phyloP scores from a whole-genome alignment of 1,139 yeast species.

The Geotrichum aggregatum region DNA sequence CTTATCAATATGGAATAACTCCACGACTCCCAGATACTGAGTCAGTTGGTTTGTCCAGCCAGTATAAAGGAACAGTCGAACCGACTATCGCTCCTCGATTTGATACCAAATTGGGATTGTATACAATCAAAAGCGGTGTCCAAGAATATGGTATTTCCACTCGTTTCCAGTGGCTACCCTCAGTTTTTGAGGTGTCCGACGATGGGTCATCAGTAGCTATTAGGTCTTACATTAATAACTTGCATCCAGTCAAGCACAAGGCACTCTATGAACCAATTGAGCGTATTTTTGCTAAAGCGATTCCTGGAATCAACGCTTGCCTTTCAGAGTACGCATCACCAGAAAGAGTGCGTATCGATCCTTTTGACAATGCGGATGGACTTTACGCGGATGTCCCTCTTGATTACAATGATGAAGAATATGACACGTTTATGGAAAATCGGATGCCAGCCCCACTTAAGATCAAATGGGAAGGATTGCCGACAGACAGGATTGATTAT shows the following conservation, averaged over 20 bases:
- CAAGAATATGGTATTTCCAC: slow-evolving; percentile 26
- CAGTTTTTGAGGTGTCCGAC: slow-evolving; percentile 23
- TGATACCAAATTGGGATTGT: neutral
- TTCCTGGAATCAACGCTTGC: slow-evolving; percentile 39
- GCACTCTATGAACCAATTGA: slow-evolving; percentile 38
- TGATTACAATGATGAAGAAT: slow-evolving; percentile 12
- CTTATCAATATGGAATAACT: slow-evolving; percentile 41
- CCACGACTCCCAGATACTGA: slow-evolving; percentile 28
- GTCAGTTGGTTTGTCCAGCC: slow-evolving; percentile 12
- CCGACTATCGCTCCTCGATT: slow-evolving; percentile 5
- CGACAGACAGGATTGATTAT: slow-evolving; percentile 6
- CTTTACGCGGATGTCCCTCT: slow-evolving; percentile 4
- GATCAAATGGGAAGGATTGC: slow-evolving; percentile 22
- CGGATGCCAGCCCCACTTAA: slow-evolving; percentile 11
- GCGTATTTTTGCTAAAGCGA: slow-evolving; percentile 34
- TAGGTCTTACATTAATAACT: slow-evolving; percentile 43
- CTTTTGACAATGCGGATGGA: slow-evolving; percentile 7
- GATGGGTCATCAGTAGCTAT: slow-evolving; percentile 26
- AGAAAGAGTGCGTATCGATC: slow-evolving; percentile 6
- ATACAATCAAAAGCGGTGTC: slow-evolving; percentile 23
- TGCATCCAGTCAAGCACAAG: slow-evolving; percentile 38
- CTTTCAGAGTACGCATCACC: slow-evolving; percentile 26
- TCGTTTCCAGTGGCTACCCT: slow-evolving; percentile 31
- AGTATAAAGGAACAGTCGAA: neutral
- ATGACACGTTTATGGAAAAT: slow-evolving; percentile 25